Conservation (phyloP, 140 eudicot species). For the Ambrosia hybrid region DNA sequence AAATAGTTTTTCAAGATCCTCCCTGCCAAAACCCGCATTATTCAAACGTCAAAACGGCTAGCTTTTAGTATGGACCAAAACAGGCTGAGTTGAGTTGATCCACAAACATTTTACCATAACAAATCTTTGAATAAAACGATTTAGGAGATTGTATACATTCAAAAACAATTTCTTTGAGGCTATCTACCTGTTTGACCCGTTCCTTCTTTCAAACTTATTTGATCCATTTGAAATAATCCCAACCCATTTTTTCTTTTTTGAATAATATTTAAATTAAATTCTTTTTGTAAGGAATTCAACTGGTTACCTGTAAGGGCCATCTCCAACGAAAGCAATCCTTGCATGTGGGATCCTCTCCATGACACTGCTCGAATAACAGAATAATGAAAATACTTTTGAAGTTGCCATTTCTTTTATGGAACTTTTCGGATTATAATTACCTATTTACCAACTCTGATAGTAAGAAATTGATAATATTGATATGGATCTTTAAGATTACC, state of each 20-base stretch:
- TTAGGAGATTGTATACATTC: too few species aligned
- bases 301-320: slow-evolving; percentile 83
- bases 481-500: slow-evolving; percentile 3
- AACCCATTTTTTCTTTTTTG: too few species aligned
- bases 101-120: too few species aligned
- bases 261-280: too few species aligned
- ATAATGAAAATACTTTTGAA: background rate
- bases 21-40: too few species aligned
- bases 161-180: background rate
- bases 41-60: too few species aligned
- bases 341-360: slow-evolving; percentile 87
- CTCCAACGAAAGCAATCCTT: slow-evolving; percentile 88
- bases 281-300: background rate
- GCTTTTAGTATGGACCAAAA: too few species aligned
- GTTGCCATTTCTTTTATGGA: background rate
- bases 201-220: background rate
- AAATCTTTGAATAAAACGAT: too few species aligned
- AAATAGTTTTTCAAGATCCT: too few species aligned
- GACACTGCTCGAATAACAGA: slow-evolving; percentile 48
- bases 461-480: background rate
- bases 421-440: background rate
- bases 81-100: too few species aligned
- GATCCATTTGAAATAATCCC: background rate
- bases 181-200: background rate
- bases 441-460: background rate